Evolutionary conservation across 768 basidiomycete genomes (phyloP), one percentile per base, ranked within the genome.

Genomic region (Termitomyces sp.): DNA sequence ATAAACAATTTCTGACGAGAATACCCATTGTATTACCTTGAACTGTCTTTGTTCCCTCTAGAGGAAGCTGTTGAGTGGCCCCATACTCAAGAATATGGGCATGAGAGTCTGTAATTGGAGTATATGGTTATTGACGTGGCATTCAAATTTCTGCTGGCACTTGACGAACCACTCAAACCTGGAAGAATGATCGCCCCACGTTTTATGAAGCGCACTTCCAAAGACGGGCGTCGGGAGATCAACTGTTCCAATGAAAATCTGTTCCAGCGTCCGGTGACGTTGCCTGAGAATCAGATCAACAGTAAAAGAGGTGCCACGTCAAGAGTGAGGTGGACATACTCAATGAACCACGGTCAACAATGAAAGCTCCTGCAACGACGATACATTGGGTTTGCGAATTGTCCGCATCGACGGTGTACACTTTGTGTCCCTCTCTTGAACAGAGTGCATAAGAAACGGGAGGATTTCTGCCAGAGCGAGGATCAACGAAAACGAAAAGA

Each of bases 41-140:
- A 24, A 87, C 77, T 3, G 83, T 84, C 46, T 75, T 76, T 3
- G 86, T 82, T 44, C 85, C 84, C 70, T 85, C 86, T 6, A 94
- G 77, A 51, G 87, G 82, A 45, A 92, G 79, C 59, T 84, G 78
- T 50, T 80, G 79, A 35, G 80, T 81, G 22, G 86, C 86, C 13
- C 92, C 92, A 68, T 92, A 91, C 71, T 91, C 89, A 3, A 94
- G 77, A 38, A 90, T 83, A 67, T 94, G 91, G 0, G 79, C 87
- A 73, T 93, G 91, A 3, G 91, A 89, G 73, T 93, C 91, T 90
- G 65, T n/a, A 39, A 58, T 9, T 2, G 3, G 42, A 42, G 51
- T 48, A 60, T 51, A 60, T 57, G 22, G 36, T 44, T 12, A 60
- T 50, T 33, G 20, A 66, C 24, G 63, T 56, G 57, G 52, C 53